Evolutionary conservation across 2,329 filamentous ascomycete genomes (phyloP).

Genomic region (Trichoderma simmonsii): DNA sequence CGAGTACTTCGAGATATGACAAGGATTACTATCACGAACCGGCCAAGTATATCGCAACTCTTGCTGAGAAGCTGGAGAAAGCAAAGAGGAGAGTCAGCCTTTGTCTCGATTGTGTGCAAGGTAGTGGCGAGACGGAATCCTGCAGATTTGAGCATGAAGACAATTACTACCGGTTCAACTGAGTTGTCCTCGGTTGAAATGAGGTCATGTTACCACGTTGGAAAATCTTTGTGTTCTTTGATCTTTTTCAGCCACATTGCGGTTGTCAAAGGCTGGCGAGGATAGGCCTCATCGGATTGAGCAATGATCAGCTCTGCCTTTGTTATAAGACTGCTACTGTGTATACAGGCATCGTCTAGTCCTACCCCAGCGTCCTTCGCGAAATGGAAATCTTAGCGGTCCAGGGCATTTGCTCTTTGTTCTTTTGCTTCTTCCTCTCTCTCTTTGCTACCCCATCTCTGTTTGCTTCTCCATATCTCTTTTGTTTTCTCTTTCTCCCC

Average conservation of each 20-base stretch:
- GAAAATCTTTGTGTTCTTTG: background rate
- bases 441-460: no score
- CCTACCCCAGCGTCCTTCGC: background rate
- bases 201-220: background rate
- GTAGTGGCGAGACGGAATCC: background rate
- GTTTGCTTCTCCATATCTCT: no score
- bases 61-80: background rate
- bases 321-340: background rate
- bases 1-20: background rate
- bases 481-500: no score
- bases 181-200: background rate
- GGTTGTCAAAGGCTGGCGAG: background rate
- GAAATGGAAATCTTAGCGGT: background rate
- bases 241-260: background rate
- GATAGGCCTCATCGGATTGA: background rate
- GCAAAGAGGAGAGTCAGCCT: background rate
- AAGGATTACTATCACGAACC: background rate
- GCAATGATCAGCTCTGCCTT: background rate
- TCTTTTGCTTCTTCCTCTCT: no score
- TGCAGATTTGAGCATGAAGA: background rate
- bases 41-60: background rate
- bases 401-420: background rate
- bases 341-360: background rate
- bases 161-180: background rate
- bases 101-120: background rate